phyloP scores from a whole-genome alignment of 495 filamentous ascomycete genomes.

The Halenospora varia region DNA sequence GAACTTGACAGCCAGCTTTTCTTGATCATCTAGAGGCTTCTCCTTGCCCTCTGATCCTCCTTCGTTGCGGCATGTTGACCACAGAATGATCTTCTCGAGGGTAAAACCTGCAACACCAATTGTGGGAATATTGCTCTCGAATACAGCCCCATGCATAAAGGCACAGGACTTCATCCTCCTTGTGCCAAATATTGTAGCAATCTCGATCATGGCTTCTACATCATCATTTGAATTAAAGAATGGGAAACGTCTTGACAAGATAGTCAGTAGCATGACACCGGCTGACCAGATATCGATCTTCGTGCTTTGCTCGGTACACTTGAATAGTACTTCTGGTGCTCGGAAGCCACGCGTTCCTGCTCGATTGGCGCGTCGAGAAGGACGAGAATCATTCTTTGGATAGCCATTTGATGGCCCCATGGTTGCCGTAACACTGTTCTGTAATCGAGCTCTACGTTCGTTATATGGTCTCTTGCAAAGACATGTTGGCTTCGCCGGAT shows the following conservation, averaged over 20 bases:
- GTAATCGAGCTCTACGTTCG: slow-evolving; percentile 33
- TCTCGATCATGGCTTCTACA: slow-evolving; percentile 94
- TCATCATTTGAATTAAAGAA: slow-evolving; percentile 98
- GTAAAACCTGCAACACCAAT: slow-evolving; percentile 80
- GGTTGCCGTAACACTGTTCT: slow-evolving; percentile 37
- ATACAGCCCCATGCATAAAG: slow-evolving; percentile 74
- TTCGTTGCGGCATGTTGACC: slow-evolving; percentile 68
- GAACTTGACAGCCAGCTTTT: slow-evolving; percentile 63
- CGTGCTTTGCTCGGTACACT: slow-evolving; percentile 94
- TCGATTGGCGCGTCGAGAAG: slow-evolving; percentile 84
- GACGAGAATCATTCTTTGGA: slow-evolving; percentile 81
- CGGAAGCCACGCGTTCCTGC: slow-evolving; percentile 96
- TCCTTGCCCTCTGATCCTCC: slow-evolving; percentile 36
- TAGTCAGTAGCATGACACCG: slow-evolving; percentile 88
- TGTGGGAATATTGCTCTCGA: slow-evolving; percentile 88
- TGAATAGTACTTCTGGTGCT: slow-evolving; percentile 93
- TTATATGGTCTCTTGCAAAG: slow-evolving; percentile 53
- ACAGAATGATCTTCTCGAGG: slow-evolving; percentile 89
- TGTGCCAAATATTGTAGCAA: slow-evolving; percentile 90
- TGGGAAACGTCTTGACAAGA: slow-evolving; percentile 85
- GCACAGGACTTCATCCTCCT: slow-evolving; percentile 78
- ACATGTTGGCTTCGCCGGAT: too few species aligned
- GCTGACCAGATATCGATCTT: slow-evolving; percentile 97
- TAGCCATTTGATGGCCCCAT: slow-evolving; percentile 59
- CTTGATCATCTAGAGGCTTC: slow-evolving; percentile 48